These are phyloP conservation scores for Pyrenula massariospora DNA, from an alignment of 495 filamentous ascomycete genomes.

Conservation along the genomic window DNA sequence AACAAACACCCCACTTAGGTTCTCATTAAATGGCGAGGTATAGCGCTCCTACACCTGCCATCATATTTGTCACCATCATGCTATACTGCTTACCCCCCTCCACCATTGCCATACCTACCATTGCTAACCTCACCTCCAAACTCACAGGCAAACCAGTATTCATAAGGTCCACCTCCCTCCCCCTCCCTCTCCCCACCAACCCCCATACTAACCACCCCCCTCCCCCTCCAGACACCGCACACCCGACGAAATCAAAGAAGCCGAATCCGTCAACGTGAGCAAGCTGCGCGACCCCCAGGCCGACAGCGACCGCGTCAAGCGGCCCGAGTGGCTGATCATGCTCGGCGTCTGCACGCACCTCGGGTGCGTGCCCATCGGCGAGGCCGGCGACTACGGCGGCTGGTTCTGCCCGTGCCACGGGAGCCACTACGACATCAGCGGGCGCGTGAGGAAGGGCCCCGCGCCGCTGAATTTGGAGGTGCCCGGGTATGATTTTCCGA, in stretches of 20 bases:
- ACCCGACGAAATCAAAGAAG: slow-evolving; percentile 70
- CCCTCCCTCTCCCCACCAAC: not conserved
- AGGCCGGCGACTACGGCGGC: slow-evolving; percentile 93
- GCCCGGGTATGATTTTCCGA: slow-evolving; percentile 75
- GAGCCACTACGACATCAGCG: slow-evolving; percentile 99
- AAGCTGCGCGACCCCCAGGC: slow-evolving; percentile 79
- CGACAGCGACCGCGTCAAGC: slow-evolving; percentile 88
- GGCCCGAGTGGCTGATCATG: slow-evolving; percentile 99
- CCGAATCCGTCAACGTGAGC: slow-evolving; percentile 64
- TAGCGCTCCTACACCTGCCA: too few relatives aligned
- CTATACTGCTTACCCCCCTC: too few relatives aligned
- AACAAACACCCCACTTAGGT: slow-evolving; percentile 40
- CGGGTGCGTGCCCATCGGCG: slow-evolving; percentile 97
- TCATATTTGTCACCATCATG: too few relatives aligned
- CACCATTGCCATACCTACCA: too few relatives aligned
- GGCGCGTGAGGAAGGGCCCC: slow-evolving; percentile 88
- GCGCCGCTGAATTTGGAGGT: slow-evolving; percentile 96
- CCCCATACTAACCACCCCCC: not conserved
- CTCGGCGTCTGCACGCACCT: slow-evolving; percentile 97
- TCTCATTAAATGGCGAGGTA: slow-evolving; percentile 99
- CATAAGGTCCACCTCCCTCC: slow-evolving; percentile 31
- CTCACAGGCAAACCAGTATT: slow-evolving; percentile 98
- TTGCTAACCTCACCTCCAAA: too few relatives aligned
- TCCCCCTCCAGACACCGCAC: slow-evolving; percentile 72
- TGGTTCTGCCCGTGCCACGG: slow-evolving; percentile 99